Evolutionary conservation across 129 eudicot species (phyloP), one percentile per base, ranked within the genome.

Genomic region (Helichrysum umbraculigerum): DNA sequence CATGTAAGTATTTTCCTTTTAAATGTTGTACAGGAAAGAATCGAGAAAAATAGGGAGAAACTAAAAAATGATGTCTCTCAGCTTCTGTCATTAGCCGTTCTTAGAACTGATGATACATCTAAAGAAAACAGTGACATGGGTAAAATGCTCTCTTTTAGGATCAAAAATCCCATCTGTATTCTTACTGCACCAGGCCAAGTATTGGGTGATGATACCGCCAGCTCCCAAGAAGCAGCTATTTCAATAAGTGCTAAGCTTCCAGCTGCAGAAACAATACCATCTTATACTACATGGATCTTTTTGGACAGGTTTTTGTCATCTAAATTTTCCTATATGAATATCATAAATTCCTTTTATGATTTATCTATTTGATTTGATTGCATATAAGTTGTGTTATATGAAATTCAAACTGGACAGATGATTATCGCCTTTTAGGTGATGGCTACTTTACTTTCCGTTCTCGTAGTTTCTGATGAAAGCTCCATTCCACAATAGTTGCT

Each of bases 241-340:
- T 56, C 85, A n/a, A 70, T 78, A 71, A 87, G 90, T 73, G 85
- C 87, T 76, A 93, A 77, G 77, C 87, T 93, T 80, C 97, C 95
- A 12, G 63, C 44, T 71, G 62, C 86, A 29, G 92, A 90, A 74
- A 93, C 70, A 66, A 88, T 90, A 71, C 97, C 98, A 64, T 86
- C 91, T 25, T 93, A 88, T 78, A 93, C 96, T 51, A 93, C 97
- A 17, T 93, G 98, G 98, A 87, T 91, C 39, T 93, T 90, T 70
- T 83, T 93, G 73, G 83, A 83, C 83, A 93, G 87, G 98, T 81
- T 25, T 63, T 76, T 20, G 29, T 68, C 14, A 50, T 54, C 50
- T 54, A 58, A 33, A 11, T 41, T 73, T 80, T 30, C 52, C 54
- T 39, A 37, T 51, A 10, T 4, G 9, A 29, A 19, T 16, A 8